Percentiles rank a stretch among this genome's conserved stretches.
Evolutionary conservation across 306 rosid genomes (phyloP).

Genomic region (Oemleria cerasiformis): DNA sequence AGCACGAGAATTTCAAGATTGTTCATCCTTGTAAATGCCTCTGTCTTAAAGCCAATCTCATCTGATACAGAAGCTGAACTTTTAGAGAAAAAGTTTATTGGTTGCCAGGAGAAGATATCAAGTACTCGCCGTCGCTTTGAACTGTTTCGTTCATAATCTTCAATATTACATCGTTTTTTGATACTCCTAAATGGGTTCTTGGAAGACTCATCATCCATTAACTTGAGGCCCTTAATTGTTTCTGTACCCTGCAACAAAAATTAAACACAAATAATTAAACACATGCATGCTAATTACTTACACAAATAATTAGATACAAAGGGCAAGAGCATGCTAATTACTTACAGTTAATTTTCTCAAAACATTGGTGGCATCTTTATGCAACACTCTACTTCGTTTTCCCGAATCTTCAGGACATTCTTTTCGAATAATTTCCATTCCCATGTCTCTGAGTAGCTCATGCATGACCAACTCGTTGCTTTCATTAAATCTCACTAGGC

Average conservation of each 20-base stretch:
- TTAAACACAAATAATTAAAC: background rate
- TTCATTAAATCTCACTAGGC: too few species aligned
- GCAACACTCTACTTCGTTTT: too few species aligned
- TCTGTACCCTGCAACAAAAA: background rate
- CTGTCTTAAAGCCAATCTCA: background rate
- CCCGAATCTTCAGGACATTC: too few species aligned
- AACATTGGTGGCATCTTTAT: background rate
- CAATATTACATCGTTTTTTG: background rate
- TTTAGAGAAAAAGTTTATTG: background rate
- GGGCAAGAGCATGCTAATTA: background rate
- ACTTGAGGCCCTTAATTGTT: background rate
- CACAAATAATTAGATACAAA: background rate
- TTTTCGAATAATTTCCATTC: too few species aligned
- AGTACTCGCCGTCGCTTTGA: background rate
- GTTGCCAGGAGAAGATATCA: background rate
- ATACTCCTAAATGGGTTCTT: background rate
- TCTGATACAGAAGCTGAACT: background rate
- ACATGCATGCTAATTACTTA: too few species aligned
- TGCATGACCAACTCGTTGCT: too few species aligned
- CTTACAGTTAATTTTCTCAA: background rate
- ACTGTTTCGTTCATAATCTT: background rate
- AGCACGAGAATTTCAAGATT: slow-evolving; percentile 5
- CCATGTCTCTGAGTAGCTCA: too few species aligned
- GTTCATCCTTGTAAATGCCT: slow-evolving; percentile 6
- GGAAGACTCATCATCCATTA: background rate